These are phyloP conservation scores for Colletotrichum sp. DNA, from an alignment of 2,329 filamentous ascomycete species.

Conservation along the genomic window DNA sequence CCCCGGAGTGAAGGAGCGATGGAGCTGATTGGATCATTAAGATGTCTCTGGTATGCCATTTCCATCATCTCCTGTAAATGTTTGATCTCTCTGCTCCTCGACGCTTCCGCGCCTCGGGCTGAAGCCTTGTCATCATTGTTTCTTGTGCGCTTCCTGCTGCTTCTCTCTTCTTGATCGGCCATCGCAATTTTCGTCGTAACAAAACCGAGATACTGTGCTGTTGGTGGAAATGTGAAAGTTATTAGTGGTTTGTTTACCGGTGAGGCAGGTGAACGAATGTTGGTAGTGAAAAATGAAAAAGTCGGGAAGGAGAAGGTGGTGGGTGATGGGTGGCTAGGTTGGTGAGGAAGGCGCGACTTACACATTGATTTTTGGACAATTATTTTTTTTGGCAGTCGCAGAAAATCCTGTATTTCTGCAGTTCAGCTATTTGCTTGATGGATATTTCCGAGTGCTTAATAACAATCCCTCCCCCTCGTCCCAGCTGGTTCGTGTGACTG, in stretches of 20 bases:
- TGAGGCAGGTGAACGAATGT: neutral
- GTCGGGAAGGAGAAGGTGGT: neutral
- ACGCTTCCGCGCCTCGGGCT: too few species aligned
- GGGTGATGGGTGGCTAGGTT: neutral
- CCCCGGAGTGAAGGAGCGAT: too few species aligned
- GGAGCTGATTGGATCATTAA: too few species aligned
- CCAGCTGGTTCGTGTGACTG: neutral
- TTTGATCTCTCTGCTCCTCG: too few species aligned
- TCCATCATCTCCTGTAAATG: too few species aligned
- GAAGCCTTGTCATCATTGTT: neutral
- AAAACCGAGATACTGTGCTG: neutral
- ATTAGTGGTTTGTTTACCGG: neutral
- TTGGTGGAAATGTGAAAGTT: accelerated
- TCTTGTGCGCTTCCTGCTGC: accelerated
- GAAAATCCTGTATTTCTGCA: too few species aligned
- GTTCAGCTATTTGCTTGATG: too few species aligned
- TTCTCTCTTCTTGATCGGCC: neutral
- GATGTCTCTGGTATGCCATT: too few species aligned
- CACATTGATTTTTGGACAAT: neutral
- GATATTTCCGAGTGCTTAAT: too few species aligned
- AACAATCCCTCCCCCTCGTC: neutral
- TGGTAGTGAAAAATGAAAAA: neutral
- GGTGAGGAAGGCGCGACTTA: neutral
- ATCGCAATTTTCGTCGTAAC: neutral
- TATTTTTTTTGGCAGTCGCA: too few species aligned